Evolutionary conservation across 2,329 filamentous ascomycete species (phyloP).

Genomic region (Xylariaceae sp.): DNA sequence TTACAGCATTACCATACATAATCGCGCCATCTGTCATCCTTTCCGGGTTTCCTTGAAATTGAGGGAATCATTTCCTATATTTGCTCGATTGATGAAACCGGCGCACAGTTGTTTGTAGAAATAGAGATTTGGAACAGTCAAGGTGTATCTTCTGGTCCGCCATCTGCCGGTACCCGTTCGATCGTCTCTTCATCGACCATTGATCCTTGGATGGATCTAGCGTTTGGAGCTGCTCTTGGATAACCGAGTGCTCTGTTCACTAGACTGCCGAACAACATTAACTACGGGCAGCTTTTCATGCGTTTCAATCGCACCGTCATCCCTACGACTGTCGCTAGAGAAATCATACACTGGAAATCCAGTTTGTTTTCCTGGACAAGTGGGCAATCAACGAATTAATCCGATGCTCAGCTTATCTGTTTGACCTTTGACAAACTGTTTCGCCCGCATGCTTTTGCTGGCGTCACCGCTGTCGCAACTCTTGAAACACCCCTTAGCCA

Average conservation of each 20-base stretch:
- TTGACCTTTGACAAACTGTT: constrained; percentile 1
- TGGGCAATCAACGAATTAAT: not conserved
- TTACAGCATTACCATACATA: constrained; percentile 2
- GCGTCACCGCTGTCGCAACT: not conserved
- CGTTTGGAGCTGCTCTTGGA: not conserved
- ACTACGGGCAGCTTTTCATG: not conserved
- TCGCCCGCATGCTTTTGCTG: constrained; percentile 8
- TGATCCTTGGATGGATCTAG: not conserved
- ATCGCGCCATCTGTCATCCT: not conserved
- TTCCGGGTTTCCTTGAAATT: too few species aligned
- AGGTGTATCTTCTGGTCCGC: not conserved
- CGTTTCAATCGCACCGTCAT: not conserved
- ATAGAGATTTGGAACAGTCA: not conserved
- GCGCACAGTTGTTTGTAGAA: not conserved
- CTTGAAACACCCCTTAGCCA: constrained; percentile 7
- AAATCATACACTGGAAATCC: not conserved
- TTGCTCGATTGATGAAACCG: constrained; percentile 13
- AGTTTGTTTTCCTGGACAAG: not conserved
- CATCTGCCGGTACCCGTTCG: constrained; percentile 7
- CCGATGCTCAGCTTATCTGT: not conserved
- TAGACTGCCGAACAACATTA: not conserved
- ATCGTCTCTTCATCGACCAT: constrained; percentile 16
- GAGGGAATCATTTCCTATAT: not conserved
- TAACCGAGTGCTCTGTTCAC: constrained; percentile 4
- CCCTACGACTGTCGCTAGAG: not conserved